These are phyloP conservation scores for Phytophthora multivora DNA, from an alignment of 352 stramenopile species.

Conservation along the genomic window DNA sequence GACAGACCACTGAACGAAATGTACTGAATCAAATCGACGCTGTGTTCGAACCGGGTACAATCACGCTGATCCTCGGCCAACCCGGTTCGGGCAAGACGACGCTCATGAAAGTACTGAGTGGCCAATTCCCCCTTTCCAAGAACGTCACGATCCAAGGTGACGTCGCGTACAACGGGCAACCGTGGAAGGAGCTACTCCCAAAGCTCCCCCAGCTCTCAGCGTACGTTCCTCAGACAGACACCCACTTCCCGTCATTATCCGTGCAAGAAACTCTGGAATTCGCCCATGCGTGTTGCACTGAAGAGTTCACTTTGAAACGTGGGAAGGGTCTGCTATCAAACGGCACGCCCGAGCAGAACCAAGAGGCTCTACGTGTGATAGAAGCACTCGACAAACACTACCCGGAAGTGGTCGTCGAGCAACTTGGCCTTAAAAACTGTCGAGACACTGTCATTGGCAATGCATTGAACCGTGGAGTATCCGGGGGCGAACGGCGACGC, in stretches of 20 bases:
- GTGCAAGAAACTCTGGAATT: slow-evolving; percentile 45
- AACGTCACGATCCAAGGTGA: slow-evolving; percentile 31
- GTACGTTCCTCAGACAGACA: slow-evolving; percentile 34
- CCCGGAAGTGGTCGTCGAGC: slow-evolving; percentile 25
- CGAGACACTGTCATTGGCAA: slow-evolving; percentile 42
- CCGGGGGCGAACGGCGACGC: slow-evolving; percentile 69
- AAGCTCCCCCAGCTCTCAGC: slow-evolving; percentile 27
- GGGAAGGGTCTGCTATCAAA: slow-evolving; percentile 40
- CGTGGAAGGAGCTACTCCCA: slow-evolving; percentile 5
- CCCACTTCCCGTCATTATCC: slow-evolving; percentile 29
- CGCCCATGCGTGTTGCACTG: slow-evolving; percentile 23
- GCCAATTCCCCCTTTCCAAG: slow-evolving; percentile 34
- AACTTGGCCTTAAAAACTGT: slow-evolving; percentile 32
- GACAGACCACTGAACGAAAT: slow-evolving; percentile 12
- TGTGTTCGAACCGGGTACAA: slow-evolving; percentile 44
- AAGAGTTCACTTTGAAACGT: slow-evolving; percentile 63
- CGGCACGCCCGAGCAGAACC: slow-evolving; percentile 20
- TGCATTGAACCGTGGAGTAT: slow-evolving; percentile 42
- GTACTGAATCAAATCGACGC: slow-evolving; percentile 37
- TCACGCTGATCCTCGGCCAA: slow-evolving; percentile 42
- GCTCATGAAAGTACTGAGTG: slow-evolving; percentile 40
- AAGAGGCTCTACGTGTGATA: slow-evolving; percentile 11
- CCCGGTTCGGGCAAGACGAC: slow-evolving; percentile 46
- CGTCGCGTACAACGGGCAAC: slow-evolving; percentile 36
- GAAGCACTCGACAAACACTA: slow-evolving; percentile 30